Evolutionary conservation across 1,284 basidiomycete species (phyloP).

Genomic region (Vanrija sp.): DNA sequence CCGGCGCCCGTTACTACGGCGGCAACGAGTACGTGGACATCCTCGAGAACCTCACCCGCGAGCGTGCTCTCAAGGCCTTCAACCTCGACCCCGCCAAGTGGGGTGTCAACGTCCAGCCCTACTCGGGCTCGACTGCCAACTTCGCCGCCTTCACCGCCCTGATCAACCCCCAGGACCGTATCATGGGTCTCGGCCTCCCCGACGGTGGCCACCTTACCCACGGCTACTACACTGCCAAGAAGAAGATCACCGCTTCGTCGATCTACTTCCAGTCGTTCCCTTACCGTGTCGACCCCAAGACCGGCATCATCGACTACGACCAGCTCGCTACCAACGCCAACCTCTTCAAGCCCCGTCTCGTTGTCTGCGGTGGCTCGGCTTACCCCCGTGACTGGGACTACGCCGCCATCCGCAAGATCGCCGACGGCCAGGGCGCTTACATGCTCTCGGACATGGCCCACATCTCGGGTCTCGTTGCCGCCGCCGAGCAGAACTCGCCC

Average conservation of each 20-base stretch:
- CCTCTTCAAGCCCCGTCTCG: constrained; percentile 91
- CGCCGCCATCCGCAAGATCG: constrained; percentile 71
- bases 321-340: constrained; percentile 81
- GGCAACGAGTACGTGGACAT: constrained; percentile 97
- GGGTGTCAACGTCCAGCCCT: constrained; percentile 99
- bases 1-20: constrained; percentile 94
- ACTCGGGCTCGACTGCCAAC: constrained; percentile 92
- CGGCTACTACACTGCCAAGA: constrained; percentile 98
- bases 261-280: constrained; percentile 99
- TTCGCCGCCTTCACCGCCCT: constrained; percentile 97
- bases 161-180: constrained; percentile 93
- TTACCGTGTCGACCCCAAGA: constrained; percentile 79
- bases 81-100: constrained; percentile 84
- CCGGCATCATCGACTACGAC: constrained; percentile 88
- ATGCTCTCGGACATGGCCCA: constrained; percentile 97
- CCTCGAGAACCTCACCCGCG: constrained; percentile 89
- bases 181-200: constrained; percentile 98
- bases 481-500: constrained; percentile 84
- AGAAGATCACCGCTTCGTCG: constrained; percentile 99
- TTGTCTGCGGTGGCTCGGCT: constrained; percentile 97
- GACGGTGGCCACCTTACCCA: constrained; percentile 98
- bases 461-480: constrained; percentile 92
- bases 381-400: constrained; percentile 99
- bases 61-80: constrained; percentile 94
- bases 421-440: constrained; percentile 85